These are phyloP conservation scores for Balamuthia mandrillaris DNA, from an alignment of 208 protist species.

Conservation along the genomic window DNA sequence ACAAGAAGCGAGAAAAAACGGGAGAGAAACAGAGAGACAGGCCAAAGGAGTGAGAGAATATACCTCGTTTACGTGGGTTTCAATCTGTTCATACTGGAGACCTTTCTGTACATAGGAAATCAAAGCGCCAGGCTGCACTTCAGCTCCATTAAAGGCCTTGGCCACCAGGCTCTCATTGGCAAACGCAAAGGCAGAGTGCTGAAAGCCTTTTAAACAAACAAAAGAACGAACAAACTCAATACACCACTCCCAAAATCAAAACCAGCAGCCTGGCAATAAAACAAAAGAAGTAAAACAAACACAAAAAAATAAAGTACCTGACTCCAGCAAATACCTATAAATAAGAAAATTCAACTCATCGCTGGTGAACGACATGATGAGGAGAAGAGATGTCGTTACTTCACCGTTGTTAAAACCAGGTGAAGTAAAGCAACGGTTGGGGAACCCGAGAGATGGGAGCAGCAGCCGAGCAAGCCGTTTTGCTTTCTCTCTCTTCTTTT, in stretches of 20 bases:
- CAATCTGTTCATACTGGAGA: conserved; percentile 79
- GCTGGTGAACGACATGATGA: conserved; percentile 76
- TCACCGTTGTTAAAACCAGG: no score
- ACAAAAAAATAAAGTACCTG: conserved; percentile 53
- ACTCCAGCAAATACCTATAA: conserved; percentile 84
- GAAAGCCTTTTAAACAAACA: conserved; percentile 67
- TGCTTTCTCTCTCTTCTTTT: no score
- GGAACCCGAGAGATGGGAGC: no score
- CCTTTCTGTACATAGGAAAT: conserved; percentile 86
- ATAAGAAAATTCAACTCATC: conserved; percentile 87
- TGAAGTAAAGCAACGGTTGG: no score
- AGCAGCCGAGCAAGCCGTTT: no score
- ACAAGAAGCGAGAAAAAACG: not conserved
- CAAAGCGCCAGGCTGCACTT: conserved; percentile 75
- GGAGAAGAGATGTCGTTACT: no score
- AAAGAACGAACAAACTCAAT: not conserved
- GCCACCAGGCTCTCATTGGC: conserved; percentile 74
- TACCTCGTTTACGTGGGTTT: conserved; percentile 73
- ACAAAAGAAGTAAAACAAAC: not conserved
- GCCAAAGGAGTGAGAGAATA: not conserved
- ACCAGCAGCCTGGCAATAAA: not conserved
- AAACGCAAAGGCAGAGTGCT: conserved; percentile 82
- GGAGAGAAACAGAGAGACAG: not conserved
- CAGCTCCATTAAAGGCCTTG: conserved; percentile 70
- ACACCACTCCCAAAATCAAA: not conserved